These are phyloP conservation scores for Botryotinia narcissicola DNA, from an alignment of 2,329 filamentous ascomycete genomes.

Conservation along the genomic window DNA sequence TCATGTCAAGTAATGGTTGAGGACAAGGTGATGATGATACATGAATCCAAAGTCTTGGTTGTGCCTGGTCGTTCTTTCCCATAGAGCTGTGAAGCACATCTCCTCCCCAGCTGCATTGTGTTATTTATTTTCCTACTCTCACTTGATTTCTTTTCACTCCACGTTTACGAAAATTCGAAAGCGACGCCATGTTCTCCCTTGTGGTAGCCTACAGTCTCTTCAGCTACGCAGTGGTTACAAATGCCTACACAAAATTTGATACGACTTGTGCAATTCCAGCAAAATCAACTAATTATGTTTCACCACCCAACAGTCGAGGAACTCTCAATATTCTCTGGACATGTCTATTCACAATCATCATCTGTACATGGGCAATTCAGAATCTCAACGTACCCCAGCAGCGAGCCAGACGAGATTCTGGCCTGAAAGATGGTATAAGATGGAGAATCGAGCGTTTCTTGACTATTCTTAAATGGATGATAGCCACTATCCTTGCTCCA, in stretches of 20 bases:
- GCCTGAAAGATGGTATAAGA: conserved; percentile 5
- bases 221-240: neutral
- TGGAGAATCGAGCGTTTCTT: neutral
- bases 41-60: neutral
- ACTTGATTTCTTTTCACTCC: neutral
- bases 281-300: conserved; percentile 15
- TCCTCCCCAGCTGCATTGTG: neutral
- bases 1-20: neutral
- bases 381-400: conserved; percentile 30
- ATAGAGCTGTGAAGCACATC: too few species aligned
- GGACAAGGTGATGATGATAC: neutral
- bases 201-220: neutral
- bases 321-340: conserved; percentile 31
- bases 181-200: neutral
- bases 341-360: conserved; percentile 27
- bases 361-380: conserved; percentile 27
- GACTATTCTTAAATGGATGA: conserved; percentile 23
- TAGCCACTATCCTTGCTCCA: conserved; percentile 21
- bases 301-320: conserved; percentile 24
- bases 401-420: neutral
- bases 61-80: neutral
- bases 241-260: conserved; percentile 9
- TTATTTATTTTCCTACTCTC: neutral
- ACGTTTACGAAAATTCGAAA: neutral
- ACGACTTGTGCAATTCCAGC: conserved; percentile 14